A percentile compares a stretch with the other conserved stretches of the same genome.
Conservation (phyloP, 1,284 basidiomycete species). For the Pyrrhoderma lamaoense region DNA sequence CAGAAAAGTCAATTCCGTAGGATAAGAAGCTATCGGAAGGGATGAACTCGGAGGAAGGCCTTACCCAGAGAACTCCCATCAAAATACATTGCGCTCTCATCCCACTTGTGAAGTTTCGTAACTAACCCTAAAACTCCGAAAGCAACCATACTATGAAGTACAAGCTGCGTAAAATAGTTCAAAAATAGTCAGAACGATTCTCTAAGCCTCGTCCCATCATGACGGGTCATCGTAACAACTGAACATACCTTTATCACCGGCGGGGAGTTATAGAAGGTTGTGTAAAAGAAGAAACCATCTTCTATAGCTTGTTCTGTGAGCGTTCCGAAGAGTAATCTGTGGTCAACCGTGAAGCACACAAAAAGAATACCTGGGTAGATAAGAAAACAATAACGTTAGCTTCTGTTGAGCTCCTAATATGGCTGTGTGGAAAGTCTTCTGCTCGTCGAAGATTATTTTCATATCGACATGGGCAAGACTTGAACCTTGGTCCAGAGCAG, state of each 20-base stretch:
- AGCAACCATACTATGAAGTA: slow-evolving; percentile 76
- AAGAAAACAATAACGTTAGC: neutral
- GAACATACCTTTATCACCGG: slow-evolving; percentile 74
- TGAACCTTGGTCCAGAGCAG: too few relatives aligned
- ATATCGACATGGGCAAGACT: too few relatives aligned
- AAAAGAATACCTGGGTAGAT: slow-evolving; percentile 64
- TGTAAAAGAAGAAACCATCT: slow-evolving; percentile 82
- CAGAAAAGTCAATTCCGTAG: slow-evolving; percentile 1
- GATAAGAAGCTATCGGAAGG: slow-evolving; percentile 1
- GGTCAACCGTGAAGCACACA: slow-evolving; percentile 84
- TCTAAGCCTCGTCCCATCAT: neutral
- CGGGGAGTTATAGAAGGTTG: slow-evolving; percentile 85
- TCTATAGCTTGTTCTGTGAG: slow-evolving; percentile 55
- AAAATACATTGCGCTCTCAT: slow-evolving; percentile 87
- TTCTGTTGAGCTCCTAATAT: slow-evolving; percentile 4
- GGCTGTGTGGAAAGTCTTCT: too few relatives aligned
- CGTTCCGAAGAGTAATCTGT: slow-evolving; percentile 66
- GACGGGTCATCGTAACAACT: neutral
- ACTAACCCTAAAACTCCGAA: slow-evolving; percentile 68
- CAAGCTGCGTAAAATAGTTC: slow-evolving; percentile 37
- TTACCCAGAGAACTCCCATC: slow-evolving; percentile 79
- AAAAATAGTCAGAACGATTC: neutral
- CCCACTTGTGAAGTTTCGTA: slow-evolving; percentile 77
- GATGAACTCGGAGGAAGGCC: slow-evolving; percentile 18
- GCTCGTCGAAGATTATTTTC: too few relatives aligned